Evolutionary conservation across 176 grass and related monocot genomes (phyloP).

Genomic region (barley (Hordeum vulgare)): MorexV3_pseudomolecules_assembly NC_058519.1:44304549-44305048

Average conservation of each 20-base stretch:
- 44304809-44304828: conserved; percentile 51
- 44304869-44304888: conserved; percentile 97
- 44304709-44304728: neutral
- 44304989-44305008: conserved; percentile 8
- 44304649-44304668: conserved; percentile 23
- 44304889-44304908: conserved; percentile 74
- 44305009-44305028: conserved; percentile 77
- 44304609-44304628: conserved; percentile 27
- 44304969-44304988: conserved; percentile 6
- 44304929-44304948: neutral
- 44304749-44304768: neutral
- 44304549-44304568: neutral
- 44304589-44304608: conserved; percentile 19
- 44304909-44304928: neutral
- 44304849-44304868: conserved; percentile 93
- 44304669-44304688: conserved; percentile 34
- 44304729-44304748: conserved; percentile 10
- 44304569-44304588: neutral
- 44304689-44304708: neutral
- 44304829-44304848: conserved; percentile 83
- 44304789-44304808: conserved; percentile 68
- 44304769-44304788: conserved; percentile 18
- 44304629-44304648: neutral
- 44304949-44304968: neutral
- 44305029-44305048: conserved; percentile 74